These are phyloP conservation scores for Dictyostelium capitatum DNA, from an alignment of 78 protist species.

Conservation along the genomic window DNA sequence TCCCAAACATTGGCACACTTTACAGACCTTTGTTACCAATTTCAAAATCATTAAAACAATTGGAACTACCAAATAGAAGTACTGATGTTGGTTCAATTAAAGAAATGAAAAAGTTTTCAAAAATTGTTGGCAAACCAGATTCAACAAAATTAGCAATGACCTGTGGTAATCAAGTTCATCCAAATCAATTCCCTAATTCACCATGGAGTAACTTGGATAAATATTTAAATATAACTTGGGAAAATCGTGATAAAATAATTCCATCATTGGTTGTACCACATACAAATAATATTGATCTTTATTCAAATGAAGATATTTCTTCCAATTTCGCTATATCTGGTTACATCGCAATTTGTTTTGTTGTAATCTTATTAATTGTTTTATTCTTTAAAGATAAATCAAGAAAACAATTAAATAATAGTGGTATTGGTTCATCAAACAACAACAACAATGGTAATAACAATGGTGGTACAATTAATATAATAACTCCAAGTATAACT, in stretches of 20 bases:
- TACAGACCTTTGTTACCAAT: constrained; percentile 24
- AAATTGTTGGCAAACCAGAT: background rate
- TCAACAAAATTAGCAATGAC: background rate
- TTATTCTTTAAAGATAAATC: constrained; percentile 22
- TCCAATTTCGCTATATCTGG: background rate
- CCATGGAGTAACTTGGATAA: constrained; percentile 30
- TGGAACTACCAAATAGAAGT: constrained; percentile 29
- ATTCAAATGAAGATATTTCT: background rate
- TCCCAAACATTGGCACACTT: constrained; percentile 8
- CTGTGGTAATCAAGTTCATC: constrained; percentile 6
- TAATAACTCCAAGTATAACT: background rate
- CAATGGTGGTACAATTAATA: background rate
- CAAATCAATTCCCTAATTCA: background rate
- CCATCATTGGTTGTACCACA: constrained; percentile 14
- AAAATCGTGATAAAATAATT: constrained; percentile 1
- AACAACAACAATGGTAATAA: background rate
- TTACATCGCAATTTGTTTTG: constrained; percentile 1
- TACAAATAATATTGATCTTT: background rate
- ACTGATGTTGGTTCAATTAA: background rate
- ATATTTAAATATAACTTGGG: constrained; percentile 46
- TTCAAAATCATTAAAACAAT: constrained; percentile 4
- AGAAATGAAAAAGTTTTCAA: constrained; percentile 38
- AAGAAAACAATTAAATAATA: background rate
- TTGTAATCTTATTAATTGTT: background rate
- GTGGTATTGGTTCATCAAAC: background rate